Conservation (phyloP, 305 asterid genomes). For the Fraxinus baroniana region DNA sequence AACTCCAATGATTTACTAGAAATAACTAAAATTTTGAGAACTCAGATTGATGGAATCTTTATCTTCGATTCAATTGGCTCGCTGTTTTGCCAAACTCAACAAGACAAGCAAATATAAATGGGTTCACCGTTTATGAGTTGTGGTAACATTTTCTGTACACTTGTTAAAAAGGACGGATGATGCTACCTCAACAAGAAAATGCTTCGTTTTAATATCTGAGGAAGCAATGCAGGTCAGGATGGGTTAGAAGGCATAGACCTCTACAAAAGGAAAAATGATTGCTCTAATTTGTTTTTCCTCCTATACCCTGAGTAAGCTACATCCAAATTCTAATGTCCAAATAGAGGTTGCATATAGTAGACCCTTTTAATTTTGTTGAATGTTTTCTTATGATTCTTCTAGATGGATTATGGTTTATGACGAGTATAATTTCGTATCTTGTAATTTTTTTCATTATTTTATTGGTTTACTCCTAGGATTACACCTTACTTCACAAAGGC, state of each 20-base stretch:
- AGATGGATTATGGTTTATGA: background rate
- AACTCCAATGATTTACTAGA: background rate
- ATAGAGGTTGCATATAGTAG: background rate
- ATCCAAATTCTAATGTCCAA: background rate
- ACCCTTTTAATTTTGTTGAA: background rate
- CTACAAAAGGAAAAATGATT: background rate
- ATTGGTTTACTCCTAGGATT: background rate
- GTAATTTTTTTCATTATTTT: background rate
- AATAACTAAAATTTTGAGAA: background rate
- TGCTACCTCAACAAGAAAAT: background rate
- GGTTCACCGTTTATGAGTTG: background rate
- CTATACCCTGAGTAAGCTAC: background rate
- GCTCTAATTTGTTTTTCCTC: background rate
- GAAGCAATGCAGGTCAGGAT: background rate
- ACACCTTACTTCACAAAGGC: background rate
- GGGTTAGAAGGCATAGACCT: background rate
- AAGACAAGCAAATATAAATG: background rate
- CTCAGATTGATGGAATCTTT: background rate
- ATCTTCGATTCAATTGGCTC: background rate
- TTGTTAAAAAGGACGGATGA: background rate
- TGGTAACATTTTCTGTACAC: background rate
- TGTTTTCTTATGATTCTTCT: background rate
- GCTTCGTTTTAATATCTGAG: background rate
- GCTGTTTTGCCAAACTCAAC: background rate
- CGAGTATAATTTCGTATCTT: background rate